phyloP scores from a whole-genome alignment of 768 basidiomycete genomes.

The Pulveroboletus sp. region DNA sequence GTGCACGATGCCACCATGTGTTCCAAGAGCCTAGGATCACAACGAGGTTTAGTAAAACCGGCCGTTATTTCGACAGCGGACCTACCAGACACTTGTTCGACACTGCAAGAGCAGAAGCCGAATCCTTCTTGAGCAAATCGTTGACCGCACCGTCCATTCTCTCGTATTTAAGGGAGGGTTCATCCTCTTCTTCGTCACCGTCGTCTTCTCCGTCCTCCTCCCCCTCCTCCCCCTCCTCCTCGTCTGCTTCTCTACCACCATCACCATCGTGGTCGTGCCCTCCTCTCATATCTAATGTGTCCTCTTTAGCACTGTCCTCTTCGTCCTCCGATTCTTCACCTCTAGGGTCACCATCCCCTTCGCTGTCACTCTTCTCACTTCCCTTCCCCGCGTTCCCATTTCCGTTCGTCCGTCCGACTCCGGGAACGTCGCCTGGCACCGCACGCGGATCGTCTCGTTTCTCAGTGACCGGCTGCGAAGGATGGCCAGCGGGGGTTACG shows the following conservation, averaged over 20 bases:
- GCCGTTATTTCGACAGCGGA: not conserved
- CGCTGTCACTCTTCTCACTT: constrained; percentile 1
- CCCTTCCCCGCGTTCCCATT: constrained; percentile 6
- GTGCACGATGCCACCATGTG: constrained; percentile 90
- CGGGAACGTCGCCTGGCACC: not conserved
- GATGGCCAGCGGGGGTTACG: not conserved
- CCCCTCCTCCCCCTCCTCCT: not conserved
- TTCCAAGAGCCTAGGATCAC: constrained; percentile 71
- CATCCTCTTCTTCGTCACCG: constrained; percentile 78
- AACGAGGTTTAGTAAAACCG: not conserved
- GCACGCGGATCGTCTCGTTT: constrained; percentile 1
- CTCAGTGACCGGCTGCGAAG: not conserved
- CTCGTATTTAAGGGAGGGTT: constrained; percentile 89
- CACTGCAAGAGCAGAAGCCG: constrained; percentile 77
- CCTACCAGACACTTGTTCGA: constrained; percentile 68
- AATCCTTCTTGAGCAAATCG: constrained; percentile 83
- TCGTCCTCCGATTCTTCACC: constrained; percentile 5
- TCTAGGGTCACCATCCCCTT: constrained; percentile 2
- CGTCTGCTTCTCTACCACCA: constrained; percentile 17
- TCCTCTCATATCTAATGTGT: not conserved
- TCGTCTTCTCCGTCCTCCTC: constrained; percentile 46
- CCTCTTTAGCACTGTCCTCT: not conserved
- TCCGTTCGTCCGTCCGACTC: constrained; percentile 16
- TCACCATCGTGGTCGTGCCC: constrained; percentile 1
- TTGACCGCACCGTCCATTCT: constrained; percentile 67